Percentiles rank a stretch among this genome's conserved stretches.
Evolutionary conservation across 2,329 filamentous ascomycete genomes (phyloP).

Genomic region (Neofusicoccum ribis): DNA sequence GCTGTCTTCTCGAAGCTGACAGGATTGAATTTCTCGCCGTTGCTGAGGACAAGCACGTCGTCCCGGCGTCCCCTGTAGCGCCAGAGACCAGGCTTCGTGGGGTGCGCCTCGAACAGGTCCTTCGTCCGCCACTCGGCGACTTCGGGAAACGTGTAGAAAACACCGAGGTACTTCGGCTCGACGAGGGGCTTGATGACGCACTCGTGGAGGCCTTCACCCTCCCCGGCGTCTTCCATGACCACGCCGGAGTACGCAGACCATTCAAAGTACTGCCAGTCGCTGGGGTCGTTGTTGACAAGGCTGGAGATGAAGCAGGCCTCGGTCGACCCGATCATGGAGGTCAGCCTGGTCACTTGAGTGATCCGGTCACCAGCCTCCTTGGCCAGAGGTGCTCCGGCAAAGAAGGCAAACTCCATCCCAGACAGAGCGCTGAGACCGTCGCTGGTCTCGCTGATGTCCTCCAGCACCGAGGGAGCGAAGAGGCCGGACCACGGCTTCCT

Average conservation of each 20-base stretch:
- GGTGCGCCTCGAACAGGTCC: slow-evolving; percentile 26
- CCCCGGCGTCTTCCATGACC: slow-evolving; percentile 28
- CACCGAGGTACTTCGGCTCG: slow-evolving; percentile 13
- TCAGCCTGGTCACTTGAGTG: slow-evolving; percentile 24
- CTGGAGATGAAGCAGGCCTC: slow-evolving; percentile 29
- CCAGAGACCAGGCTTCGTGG: slow-evolving; percentile 21
- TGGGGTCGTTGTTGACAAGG: slow-evolving; percentile 18
- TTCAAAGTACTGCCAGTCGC: slow-evolving; percentile 30
- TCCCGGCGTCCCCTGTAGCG: slow-evolving; percentile 27
- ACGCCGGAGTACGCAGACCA: slow-evolving; percentile 27
- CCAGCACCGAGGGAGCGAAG: slow-evolving; percentile 29
- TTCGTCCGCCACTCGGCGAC: slow-evolving; percentile 23
- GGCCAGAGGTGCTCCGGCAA: slow-evolving; percentile 24
- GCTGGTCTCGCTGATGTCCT: slow-evolving; percentile 28
- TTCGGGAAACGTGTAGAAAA: slow-evolving; percentile 26
- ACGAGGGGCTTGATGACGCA: slow-evolving; percentile 21
- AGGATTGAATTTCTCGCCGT: slow-evolving; percentile 28
- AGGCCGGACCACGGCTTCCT: slow-evolving; percentile 25
- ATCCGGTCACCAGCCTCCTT: slow-evolving; percentile 25
- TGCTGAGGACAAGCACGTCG: slow-evolving; percentile 26
- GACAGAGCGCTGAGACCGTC: slow-evolving; percentile 26
- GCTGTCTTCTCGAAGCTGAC: slow-evolving; percentile 27
- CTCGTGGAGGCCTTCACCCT: slow-evolving; percentile 25
- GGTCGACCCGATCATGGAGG: slow-evolving; percentile 28
- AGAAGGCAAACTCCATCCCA: slow-evolving; percentile 26